Evolutionary conservation across 805 yeast genomes (phyloP).

Genomic region (Starmerella powellii): DNA sequence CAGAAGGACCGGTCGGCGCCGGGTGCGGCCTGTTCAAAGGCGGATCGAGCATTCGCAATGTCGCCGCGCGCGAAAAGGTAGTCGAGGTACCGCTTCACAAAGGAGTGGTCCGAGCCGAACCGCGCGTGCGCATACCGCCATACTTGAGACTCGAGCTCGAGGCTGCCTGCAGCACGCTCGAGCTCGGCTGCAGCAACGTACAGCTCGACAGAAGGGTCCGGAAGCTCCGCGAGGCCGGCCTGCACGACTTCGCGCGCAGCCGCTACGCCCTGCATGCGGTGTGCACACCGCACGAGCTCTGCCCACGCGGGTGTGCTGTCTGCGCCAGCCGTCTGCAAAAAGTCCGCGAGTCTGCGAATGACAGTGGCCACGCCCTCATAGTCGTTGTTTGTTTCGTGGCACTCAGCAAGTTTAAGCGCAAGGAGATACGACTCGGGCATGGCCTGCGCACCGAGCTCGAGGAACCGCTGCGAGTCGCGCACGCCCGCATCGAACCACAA

Average conservation of each 20-base stretch:
- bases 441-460: conserved; percentile 44
- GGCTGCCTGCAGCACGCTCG: conserved; percentile 50
- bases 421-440: conserved; percentile 63
- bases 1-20: conserved; percentile 37
- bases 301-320: conserved; percentile 54
- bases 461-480: conserved; percentile 30
- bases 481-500: conserved; percentile 53
- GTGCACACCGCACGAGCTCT: conserved; percentile 57
- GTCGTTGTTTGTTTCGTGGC: conserved; percentile 48
- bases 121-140: conserved; percentile 66
- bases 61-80: conserved; percentile 58
- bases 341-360: conserved; percentile 41
- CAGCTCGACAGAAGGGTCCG: conserved; percentile 47
- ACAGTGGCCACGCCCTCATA: conserved; percentile 39
- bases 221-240: conserved; percentile 44
- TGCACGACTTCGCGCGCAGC: conserved; percentile 66
- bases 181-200: conserved; percentile 71
- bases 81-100: conserved; percentile 55
- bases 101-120: conserved; percentile 42
- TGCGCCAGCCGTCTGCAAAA: conserved; percentile 26
- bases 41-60: conserved; percentile 63
- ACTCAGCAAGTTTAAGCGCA: conserved; percentile 54
- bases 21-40: conserved; percentile 66
- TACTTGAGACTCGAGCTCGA: conserved; percentile 58
- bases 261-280: conserved; percentile 50